Evolutionary conservation across 768 basidiomycete species (phyloP).

Genomic region (Phallus indusiatus): DNA sequence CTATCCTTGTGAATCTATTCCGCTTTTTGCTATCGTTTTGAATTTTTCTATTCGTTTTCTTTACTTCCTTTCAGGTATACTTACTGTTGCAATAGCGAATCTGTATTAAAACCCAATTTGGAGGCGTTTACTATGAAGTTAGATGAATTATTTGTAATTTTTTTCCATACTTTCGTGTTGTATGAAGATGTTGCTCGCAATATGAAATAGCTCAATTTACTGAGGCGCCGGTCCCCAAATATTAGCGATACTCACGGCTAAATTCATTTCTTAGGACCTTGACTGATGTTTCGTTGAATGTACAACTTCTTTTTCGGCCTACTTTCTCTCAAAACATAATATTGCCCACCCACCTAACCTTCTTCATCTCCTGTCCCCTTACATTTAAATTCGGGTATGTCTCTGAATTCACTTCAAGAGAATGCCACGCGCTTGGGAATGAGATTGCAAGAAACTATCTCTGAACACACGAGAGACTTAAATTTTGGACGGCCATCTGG

Average conservation of each 20-base stretch:
- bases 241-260: too few species aligned
- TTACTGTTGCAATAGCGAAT: neutral
- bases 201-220: too few species aligned
- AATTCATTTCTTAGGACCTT: too few species aligned
- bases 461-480: slow-evolving; percentile 72
- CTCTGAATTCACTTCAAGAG: slow-evolving; percentile 42
- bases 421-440: slow-evolving; percentile 78
- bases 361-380: too few species aligned
- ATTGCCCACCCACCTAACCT: too few species aligned
- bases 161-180: too few species aligned
- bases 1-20: neutral
- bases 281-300: too few species aligned
- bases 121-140: neutral
- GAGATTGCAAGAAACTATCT: slow-evolving; percentile 76
- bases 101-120: neutral
- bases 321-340: too few species aligned
- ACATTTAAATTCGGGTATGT: neutral
- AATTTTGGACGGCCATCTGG: slow-evolving; percentile 44
- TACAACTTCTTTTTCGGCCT: too few species aligned
- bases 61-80: neutral
- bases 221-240: too few species aligned
- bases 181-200: too few species aligned
- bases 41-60: neutral
- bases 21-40: neutral
- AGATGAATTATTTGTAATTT: too few species aligned